Evolutionary conservation across 306 rosid genomes (phyloP).

Genomic region (Aeschynomene evenia): DNA sequence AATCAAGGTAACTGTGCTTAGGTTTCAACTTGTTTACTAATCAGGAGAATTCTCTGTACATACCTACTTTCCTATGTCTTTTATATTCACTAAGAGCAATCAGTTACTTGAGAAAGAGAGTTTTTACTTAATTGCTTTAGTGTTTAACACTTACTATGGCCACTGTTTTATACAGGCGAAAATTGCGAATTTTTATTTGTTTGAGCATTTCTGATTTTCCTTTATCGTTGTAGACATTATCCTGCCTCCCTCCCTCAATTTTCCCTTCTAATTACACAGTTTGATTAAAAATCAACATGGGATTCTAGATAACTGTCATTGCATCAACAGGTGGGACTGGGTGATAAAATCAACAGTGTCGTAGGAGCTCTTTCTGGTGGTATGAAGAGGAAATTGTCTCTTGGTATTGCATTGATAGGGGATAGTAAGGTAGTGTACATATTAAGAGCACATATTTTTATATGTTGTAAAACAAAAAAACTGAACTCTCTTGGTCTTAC

Average conservation of each 20-base stretch:
- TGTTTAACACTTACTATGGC: no score
- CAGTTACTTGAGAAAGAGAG: no score
- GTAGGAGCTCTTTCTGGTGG: conserved; percentile 94
- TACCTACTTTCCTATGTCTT: not conserved
- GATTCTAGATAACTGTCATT: conserved; percentile 31
- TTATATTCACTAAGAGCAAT: no score
- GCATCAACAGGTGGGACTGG: conserved; percentile 83
- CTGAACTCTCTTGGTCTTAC: conserved; percentile 24
- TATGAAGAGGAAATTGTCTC: conserved; percentile 96
- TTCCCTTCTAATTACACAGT: not conserved
- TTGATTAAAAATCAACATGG: conserved; percentile 14
- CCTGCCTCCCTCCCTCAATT: not conserved
- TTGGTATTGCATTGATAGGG: conserved; percentile 94
- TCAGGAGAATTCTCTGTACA: not conserved
- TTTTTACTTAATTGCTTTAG: no score
- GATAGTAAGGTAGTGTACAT: conserved; percentile 69
- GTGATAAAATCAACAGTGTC: conserved; percentile 72
- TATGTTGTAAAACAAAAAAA: conserved; percentile 5
- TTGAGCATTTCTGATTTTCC: not conserved
- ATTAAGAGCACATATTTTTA: conserved; percentile 19
- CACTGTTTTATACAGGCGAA: not conserved
- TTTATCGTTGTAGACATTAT: not conserved
- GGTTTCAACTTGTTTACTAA: not conserved
- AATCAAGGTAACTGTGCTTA: not conserved
- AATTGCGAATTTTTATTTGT: not conserved